Base-by-base conservation (phyloP, 768 basidiomycete species). In the Leccinum variicolor region DNA sequence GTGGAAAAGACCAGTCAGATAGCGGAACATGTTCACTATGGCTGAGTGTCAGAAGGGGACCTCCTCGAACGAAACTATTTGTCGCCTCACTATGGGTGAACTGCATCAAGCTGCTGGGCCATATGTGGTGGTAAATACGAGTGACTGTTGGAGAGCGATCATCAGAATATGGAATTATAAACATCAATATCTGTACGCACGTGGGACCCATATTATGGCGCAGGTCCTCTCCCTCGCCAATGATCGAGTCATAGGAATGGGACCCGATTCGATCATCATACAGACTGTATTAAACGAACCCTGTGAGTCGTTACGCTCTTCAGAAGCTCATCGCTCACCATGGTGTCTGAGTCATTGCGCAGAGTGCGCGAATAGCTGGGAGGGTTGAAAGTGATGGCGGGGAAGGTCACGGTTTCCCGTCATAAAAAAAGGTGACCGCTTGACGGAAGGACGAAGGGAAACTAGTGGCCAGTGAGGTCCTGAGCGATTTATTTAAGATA, bases 401-500 rank as follows among this genome's bases (percentile, higher is more conserved):
- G 28, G 53, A 58, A 26, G 34, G 54, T 54, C 49, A 52, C 33
- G 58, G 43, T 55, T 36, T 54, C 57, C 57, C 15, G 54, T 51
- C 62, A 67, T 64, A 59, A 59, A 64, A 64, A 57, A 47, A 36
- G 26, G 53, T 41, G 48, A 54, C n/a, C 31, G 46, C n/a, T 34
- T 25, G 48, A 59, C 41, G 33, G 26, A 52, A 46, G 50, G 41
- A 49, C 29, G 50, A 55, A n/a, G 56, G 53, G 41, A 43, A 50
- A 19, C 57, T 50, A 31, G 13, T 33, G 31, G n/a, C n/a, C 14
- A 50, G n/a, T 53, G 36, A 62, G 65, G 51, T 47, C 23, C 49
- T 26, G 26, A 26, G 26, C 58, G 45, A 52, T 62, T 57, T 63
- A 64, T 65, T 62, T 62, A 67, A 58, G 41, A 67, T 19, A 52